Percentiles rank a stretch among this genome's conserved stretches.
Conservation (phyloP, 2,329 filamentous ascomycete genomes). For the Fusarium falciforme region DNA sequence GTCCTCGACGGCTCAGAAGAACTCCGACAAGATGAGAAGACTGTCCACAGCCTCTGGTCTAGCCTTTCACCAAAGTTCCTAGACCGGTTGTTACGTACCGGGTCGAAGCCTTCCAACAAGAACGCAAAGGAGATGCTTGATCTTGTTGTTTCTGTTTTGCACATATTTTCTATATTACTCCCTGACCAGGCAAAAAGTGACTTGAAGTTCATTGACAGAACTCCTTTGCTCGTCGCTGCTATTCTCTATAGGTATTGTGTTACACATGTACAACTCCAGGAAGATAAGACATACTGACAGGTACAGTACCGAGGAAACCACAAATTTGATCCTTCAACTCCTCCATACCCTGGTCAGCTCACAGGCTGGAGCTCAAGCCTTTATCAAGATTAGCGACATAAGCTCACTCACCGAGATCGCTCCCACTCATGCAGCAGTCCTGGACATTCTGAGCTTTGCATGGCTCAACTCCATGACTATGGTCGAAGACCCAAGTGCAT, state of each 20-base stretch:
- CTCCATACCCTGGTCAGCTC: constrained; percentile 67
- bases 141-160: constrained; percentile 70
- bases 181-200: constrained; percentile 59
- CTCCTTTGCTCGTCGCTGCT: constrained; percentile 64
- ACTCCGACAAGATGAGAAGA: constrained; percentile 60
- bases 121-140: constrained; percentile 71
- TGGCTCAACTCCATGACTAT: constrained; percentile 63
- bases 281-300: neutral
- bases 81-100: constrained; percentile 70
- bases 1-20: constrained; percentile 69
- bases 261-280: neutral
- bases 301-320: constrained; percentile 63
- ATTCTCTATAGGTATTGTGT: constrained; percentile 63
- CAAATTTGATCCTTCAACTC: constrained; percentile 65
- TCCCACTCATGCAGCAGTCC: constrained; percentile 61
- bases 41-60: constrained; percentile 66
- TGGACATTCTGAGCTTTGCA: constrained; percentile 67
- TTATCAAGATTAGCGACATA: constrained; percentile 63
- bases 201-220: constrained; percentile 62
- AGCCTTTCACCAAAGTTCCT: constrained; percentile 72
- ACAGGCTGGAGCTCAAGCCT: constrained; percentile 60
- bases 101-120: constrained; percentile 54
- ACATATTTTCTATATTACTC: constrained; percentile 70
- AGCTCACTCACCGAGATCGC: constrained; percentile 68
- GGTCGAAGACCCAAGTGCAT: constrained; percentile 43